Conservation (phyloP, 129 eudicot genomes). For the Apium graveolens region DNA sequence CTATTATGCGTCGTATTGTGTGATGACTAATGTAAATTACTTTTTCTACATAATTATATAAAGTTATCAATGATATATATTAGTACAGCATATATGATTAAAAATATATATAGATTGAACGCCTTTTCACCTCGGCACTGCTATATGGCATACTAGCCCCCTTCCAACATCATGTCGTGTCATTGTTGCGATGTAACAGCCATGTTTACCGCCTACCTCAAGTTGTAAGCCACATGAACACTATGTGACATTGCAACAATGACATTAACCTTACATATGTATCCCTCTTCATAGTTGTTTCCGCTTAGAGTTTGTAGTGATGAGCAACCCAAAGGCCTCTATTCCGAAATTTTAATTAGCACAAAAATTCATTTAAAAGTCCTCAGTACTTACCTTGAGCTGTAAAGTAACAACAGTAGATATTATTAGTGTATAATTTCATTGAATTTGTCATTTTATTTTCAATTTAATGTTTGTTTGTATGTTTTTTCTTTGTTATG, state of each 20-base stretch:
- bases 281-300: not conserved
- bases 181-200: not conserved
- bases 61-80: no score
- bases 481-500: no score
- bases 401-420: not conserved
- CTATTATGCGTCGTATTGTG: not conserved
- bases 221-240: not conserved
- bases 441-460: no score
- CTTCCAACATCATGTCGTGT: not conserved
- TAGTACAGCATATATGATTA: no score
- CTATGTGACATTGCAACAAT: not conserved
- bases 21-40: no score
- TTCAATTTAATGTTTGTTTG: no score
- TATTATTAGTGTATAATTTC: no score
- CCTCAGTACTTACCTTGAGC: not conserved
- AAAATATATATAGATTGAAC: no score
- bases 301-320: not conserved
- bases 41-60: no score
- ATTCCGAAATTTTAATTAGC: not conserved
- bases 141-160: not conserved
- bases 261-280: not conserved
- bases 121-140: not conserved
- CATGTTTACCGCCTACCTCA: not conserved
- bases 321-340: not conserved
- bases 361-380: not conserved